These are phyloP conservation scores for Ceratocystis albifundus DNA, from an alignment of 2,329 filamentous ascomycete genomes.

Conservation along the genomic window DNA sequence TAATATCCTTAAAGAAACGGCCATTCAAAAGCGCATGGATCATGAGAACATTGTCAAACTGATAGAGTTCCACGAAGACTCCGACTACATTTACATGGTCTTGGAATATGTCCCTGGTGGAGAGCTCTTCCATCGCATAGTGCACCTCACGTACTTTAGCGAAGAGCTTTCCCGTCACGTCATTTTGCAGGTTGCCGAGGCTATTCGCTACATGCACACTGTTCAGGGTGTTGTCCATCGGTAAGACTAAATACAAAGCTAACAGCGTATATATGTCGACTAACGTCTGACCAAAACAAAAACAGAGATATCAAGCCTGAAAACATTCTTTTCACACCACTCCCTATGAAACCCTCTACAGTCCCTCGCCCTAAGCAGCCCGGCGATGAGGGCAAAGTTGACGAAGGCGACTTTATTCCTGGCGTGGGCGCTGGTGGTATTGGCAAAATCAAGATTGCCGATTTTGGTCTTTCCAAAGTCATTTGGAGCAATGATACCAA, in stretches of 20 bases:
- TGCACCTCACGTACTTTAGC: slow-evolving; percentile 95
- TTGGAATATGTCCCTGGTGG: slow-evolving; percentile 90
- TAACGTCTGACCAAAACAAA: neutral
- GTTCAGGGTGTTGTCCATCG: slow-evolving; percentile 92
- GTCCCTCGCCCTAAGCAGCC: slow-evolving; percentile 68
- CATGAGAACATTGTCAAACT: slow-evolving; percentile 94
- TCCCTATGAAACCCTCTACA: slow-evolving; percentile 67
- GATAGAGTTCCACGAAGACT: slow-evolving; percentile 84
- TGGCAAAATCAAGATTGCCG: slow-evolving; percentile 90
- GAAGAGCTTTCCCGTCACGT: slow-evolving; percentile 90
- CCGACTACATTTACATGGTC: slow-evolving; percentile 95
- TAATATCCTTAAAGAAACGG: slow-evolving; percentile 96
- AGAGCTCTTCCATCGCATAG: slow-evolving; percentile 96
- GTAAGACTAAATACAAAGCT: slow-evolving; percentile 43
- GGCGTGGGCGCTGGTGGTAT: slow-evolving; percentile 82
- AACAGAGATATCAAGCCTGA: slow-evolving; percentile 93
- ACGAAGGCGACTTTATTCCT: slow-evolving; percentile 83
- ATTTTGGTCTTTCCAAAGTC: slow-evolving; percentile 94
- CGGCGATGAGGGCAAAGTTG: slow-evolving; percentile 92
- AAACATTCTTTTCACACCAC: slow-evolving; percentile 87
- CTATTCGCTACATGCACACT: slow-evolving; percentile 83
- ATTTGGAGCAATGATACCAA: slow-evolving; percentile 98
- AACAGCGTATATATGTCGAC: neutral
- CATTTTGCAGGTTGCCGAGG: slow-evolving; percentile 88
- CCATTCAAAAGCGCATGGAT: slow-evolving; percentile 95